These are phyloP conservation scores for Phalaenopsis equestris DNA, from an alignment of 106 monocot species.

Conservation along the genomic window DNA sequence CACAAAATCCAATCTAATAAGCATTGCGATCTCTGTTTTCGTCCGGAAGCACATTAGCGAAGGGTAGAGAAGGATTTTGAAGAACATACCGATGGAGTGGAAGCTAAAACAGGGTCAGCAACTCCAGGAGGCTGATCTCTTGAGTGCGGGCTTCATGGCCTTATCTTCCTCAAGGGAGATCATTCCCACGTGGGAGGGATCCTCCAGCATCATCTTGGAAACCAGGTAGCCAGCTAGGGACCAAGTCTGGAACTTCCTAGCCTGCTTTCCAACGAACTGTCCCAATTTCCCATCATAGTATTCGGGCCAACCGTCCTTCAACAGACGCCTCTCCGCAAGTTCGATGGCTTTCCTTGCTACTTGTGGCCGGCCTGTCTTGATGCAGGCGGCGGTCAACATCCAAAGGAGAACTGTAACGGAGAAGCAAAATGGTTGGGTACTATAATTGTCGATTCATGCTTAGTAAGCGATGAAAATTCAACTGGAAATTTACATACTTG, in stretches of 20 bases:
- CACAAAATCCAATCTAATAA: too few species aligned
- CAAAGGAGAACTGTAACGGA: conserved; percentile 43
- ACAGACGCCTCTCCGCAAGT: conserved; percentile 34
- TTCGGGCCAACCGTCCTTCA: conserved; percentile 49
- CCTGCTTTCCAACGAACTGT: conserved; percentile 17
- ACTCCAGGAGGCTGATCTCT: conserved; percentile 16
- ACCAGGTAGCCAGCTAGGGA: conserved; percentile 21
- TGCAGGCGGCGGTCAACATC: conserved; percentile 49
- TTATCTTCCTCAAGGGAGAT: conserved; percentile 14
- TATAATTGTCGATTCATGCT: too few species aligned
- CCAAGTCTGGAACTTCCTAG: conserved; percentile 22
- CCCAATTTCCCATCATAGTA: conserved; percentile 23
- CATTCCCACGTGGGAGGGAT: conserved; percentile 20
- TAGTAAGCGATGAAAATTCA: too few species aligned
- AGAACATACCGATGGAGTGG: too few species aligned
- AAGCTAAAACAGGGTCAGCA: not conserved
- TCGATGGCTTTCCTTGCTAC: conserved; percentile 50
- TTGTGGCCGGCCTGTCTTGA: conserved; percentile 28
- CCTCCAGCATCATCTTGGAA: conserved; percentile 19
- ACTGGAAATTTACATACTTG: too few species aligned
- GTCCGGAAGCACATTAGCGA: too few species aligned
- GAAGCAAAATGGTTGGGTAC: not conserved
- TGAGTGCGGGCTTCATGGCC: conserved; percentile 14
- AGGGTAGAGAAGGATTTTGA: too few species aligned
- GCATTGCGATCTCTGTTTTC: too few species aligned